Evolutionary conservation across 306 rosid species (phyloP).

Genomic region (Hippophae rhamnoides): DNA sequence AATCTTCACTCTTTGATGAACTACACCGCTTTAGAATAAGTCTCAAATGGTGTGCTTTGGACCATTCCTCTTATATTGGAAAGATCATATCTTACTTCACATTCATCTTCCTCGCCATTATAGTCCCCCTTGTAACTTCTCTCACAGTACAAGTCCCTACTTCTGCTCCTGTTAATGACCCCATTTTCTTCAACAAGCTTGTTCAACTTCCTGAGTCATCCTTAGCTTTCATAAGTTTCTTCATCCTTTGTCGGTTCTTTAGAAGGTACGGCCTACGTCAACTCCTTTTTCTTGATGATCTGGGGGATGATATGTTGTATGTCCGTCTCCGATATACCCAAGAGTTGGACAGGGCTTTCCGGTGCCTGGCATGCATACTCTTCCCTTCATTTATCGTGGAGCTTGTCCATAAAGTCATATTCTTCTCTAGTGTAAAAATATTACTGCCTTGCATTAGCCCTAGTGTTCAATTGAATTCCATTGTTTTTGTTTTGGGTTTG

Average conservation of each 20-base stretch:
- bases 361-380: too few species aligned
- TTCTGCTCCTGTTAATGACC: slow-evolving; percentile 34
- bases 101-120: slow-evolving; percentile 43
- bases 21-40: slow-evolving; percentile 46
- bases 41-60: slow-evolving; percentile 83
- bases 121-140: slow-evolving; percentile 44
- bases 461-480: slow-evolving; percentile 35
- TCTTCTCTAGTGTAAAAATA: slow-evolving; percentile 46
- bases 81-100: slow-evolving; percentile 42
- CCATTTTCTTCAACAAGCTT: slow-evolving; percentile 54
- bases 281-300: too few species aligned
- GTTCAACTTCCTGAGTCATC: slow-evolving; percentile 72
- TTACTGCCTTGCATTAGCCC: slow-evolving; percentile 28
- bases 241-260: slow-evolving; percentile 59
- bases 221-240: slow-evolving; percentile 56
- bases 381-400: too few species aligned
- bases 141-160: slow-evolving; percentile 29
- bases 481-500: slow-evolving; percentile 38
- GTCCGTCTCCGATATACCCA: too few species aligned
- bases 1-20: slow-evolving; percentile 43
- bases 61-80: slow-evolving; percentile 56
- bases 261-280: slow-evolving; percentile 38
- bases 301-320: too few species aligned
- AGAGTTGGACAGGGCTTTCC: too few species aligned
- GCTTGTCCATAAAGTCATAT: slow-evolving; percentile 5